Evolutionary conservation across 352 stramenopile genomes (phyloP).

Genomic region (Globisporangium nagaii): DNA sequence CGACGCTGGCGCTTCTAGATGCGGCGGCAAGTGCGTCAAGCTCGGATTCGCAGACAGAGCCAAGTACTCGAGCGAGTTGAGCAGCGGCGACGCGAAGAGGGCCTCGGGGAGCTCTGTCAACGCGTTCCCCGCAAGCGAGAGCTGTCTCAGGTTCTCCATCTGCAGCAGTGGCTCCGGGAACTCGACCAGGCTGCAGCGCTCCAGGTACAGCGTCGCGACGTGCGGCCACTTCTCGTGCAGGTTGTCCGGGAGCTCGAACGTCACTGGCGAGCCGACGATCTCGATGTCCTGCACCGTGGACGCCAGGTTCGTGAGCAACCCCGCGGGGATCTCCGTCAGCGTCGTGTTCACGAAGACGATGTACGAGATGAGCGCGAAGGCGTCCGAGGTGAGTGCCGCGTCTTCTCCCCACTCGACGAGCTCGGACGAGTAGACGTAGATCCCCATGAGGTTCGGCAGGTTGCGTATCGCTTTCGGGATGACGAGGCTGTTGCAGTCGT

Average conservation of each 20-base stretch:
- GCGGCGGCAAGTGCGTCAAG: not conserved
- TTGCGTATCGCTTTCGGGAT: not conserved
- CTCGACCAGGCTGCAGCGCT: not conserved
- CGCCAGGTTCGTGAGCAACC: conserved; percentile 5
- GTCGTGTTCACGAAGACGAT: conserved; percentile 2
- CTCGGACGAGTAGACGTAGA: conserved; percentile 5
- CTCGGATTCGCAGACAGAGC: not conserved
- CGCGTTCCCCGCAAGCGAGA: conserved; percentile 3
- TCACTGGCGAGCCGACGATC: not conserved
- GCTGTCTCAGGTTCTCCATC: not conserved
- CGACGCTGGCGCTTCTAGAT: not conserved
- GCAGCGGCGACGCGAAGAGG: not conserved
- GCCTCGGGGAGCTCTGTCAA: not conserved
- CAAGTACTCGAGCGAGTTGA: not conserved
- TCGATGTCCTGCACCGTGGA: conserved; percentile 8
- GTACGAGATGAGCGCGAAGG: conserved; percentile 5
- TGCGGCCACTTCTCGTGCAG: not conserved
- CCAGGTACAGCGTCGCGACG: not conserved
- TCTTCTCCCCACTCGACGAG: not conserved
- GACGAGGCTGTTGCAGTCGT: not conserved
- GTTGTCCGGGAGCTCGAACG: not conserved
- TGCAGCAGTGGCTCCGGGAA: not conserved
- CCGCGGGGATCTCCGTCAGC: not conserved
- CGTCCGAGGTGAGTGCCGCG: conserved; percentile 2
- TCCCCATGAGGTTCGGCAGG: not conserved